Conservation (phyloP, 768 basidiomycete genomes). For the Amanita pallidorosea region DNA sequence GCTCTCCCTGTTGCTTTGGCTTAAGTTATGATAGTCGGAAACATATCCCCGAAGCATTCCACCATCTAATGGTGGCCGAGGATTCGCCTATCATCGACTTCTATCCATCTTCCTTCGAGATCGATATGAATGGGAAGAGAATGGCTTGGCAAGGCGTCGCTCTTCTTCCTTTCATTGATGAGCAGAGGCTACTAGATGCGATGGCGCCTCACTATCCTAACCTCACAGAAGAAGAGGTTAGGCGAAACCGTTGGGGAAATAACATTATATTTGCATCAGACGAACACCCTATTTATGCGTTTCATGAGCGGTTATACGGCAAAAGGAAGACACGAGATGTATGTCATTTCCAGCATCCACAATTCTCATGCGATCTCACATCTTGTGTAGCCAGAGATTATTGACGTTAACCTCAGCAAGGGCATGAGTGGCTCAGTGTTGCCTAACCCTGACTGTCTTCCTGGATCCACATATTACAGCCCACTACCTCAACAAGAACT, state of each 20-base stretch:
- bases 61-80: constrained; percentile 75
- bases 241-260: constrained; percentile 78
- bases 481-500: constrained; percentile 52
- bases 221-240: constrained; percentile 73
- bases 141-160: constrained; percentile 99
- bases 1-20: not conserved
- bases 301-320: constrained; percentile 82
- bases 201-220: constrained; percentile 61
- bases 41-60: constrained; percentile 84
- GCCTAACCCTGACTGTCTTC: constrained; percentile 81
- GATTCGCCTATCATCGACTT: constrained; percentile 94
- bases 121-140: constrained; percentile 99
- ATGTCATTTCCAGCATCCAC: constrained; percentile 14
- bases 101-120: constrained; percentile 84
- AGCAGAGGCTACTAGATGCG: constrained; percentile 69
- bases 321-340: constrained; percentile 79
- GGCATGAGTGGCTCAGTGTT: constrained; percentile 76
- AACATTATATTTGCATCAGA: constrained; percentile 76
- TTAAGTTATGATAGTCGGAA: constrained; percentile 43
- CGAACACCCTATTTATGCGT: constrained; percentile 78
- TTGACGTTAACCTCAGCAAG: constrained; percentile 59
- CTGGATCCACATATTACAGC: constrained; percentile 81
- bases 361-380: constrained; percentile 7
- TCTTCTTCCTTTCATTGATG: constrained; percentile 90
- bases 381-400: constrained; percentile 50